phyloP scores from a whole-genome alignment of 306 rosid species.

The Purshia tridentata region DNA sequence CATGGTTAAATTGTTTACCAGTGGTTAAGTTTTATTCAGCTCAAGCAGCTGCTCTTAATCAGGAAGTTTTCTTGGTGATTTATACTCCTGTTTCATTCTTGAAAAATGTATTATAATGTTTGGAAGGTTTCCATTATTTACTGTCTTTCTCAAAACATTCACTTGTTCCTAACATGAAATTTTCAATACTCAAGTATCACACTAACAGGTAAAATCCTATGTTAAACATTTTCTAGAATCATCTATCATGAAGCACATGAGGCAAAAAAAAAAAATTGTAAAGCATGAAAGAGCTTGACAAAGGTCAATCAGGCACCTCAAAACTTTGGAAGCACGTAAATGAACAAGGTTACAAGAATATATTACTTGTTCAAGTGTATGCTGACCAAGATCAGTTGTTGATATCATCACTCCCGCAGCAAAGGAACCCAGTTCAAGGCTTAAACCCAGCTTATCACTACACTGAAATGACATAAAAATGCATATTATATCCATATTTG shows the following conservation, averaged over 20 bases:
- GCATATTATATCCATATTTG: conserved; percentile 24
- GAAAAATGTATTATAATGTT: background rate
- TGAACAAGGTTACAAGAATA: conserved; percentile 7
- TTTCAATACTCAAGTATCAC: background rate
- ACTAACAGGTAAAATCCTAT: background rate
- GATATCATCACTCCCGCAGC: conserved; percentile 99
- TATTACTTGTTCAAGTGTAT: conserved; percentile 86
- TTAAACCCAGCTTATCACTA: conserved; percentile 96
- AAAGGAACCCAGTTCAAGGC: conserved; percentile 94
- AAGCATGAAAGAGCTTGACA: background rate
- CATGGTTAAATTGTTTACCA: background rate
- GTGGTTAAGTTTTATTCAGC: background rate
- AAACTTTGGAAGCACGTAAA: conserved; percentile 16
- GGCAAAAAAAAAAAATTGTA: background rate
- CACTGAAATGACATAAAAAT: conserved; percentile 63
- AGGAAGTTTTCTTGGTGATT: background rate
- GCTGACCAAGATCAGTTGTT: conserved; percentile 98
- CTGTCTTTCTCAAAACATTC: background rate
- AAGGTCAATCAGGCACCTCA: conserved; percentile 25
- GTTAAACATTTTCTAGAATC: background rate
- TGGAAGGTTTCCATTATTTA: background rate
- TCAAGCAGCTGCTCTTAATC: too few relatives aligned
- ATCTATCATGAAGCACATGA: background rate
- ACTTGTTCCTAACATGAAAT: background rate
- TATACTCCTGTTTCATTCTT: background rate